phyloP scores from a whole-genome alignment of 2,329 filamentous ascomycete genomes.

The Grosmannia clavigera region DNA sequence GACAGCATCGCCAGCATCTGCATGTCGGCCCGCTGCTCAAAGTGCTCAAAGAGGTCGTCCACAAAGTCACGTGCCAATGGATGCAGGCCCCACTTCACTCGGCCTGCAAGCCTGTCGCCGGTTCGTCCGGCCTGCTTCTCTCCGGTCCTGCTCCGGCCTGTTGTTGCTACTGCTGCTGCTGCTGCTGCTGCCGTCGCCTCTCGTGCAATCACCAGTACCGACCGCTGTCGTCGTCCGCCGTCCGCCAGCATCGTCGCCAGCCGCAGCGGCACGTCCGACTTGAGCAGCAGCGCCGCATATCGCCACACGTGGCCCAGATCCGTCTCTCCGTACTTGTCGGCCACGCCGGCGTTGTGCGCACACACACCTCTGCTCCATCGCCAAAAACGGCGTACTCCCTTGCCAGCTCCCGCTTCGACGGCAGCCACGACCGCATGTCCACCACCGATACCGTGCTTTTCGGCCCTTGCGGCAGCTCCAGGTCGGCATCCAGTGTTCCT shows the following conservation, averaged over 20 bases:
- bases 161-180: too few relatives aligned
- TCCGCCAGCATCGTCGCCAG: conserved; percentile 33
- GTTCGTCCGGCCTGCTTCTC: neutral
- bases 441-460: conserved; percentile 67
- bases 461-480: conserved; percentile 18
- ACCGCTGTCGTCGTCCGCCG: conserved; percentile 34
- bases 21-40: conserved; percentile 48
- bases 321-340: conserved; percentile 53
- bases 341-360: conserved; percentile 68
- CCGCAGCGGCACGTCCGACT: conserved; percentile 61
- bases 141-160: neutral
- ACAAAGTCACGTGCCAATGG: conserved; percentile 52
- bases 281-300: conserved; percentile 64
- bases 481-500: conserved; percentile 7
- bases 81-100: conserved; percentile 57
- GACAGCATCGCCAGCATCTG: conserved; percentile 64
- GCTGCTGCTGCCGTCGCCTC: conserved; percentile 36
- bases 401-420: conserved; percentile 66
- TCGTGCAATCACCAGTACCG: conserved; percentile 57
- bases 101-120: conserved; percentile 31
- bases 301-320: conserved; percentile 77
- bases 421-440: conserved; percentile 57
- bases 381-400: conserved; percentile 75
- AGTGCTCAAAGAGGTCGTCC: conserved; percentile 49
- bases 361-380: conserved; percentile 77